Conservation (phyloP, 805 yeast genomes). For the Priceomyces medius region DNA sequence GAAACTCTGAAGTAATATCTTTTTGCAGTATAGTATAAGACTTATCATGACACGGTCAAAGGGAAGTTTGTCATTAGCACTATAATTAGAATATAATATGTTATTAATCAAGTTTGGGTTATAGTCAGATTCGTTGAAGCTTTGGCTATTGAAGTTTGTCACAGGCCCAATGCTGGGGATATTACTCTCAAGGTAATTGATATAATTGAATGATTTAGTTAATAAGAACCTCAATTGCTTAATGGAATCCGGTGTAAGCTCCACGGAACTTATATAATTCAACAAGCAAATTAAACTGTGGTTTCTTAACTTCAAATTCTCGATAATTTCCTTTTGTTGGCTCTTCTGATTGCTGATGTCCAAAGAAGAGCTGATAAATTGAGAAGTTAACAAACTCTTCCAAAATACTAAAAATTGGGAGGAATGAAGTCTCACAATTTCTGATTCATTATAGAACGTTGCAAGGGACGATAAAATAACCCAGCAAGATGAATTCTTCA, state of each 20-base stretch:
- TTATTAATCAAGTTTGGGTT: conserved; percentile 30
- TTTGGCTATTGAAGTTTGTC: conserved; percentile 28
- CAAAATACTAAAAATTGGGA: conserved; percentile 45
- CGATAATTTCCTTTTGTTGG: conserved; percentile 28
- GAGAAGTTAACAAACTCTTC: conserved; percentile 45
- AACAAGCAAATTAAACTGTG: conserved; percentile 39
- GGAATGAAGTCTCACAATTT: conserved; percentile 42
- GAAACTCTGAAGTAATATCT: conserved; percentile 36
- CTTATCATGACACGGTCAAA: conserved; percentile 28
- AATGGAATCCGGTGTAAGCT: conserved; percentile 38
- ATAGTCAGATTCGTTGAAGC: conserved; percentile 29
- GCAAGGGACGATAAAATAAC: conserved; percentile 39
- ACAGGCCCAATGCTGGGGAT: conserved; percentile 30
- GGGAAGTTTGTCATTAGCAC: conserved; percentile 18
- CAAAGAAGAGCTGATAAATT: conserved; percentile 27
- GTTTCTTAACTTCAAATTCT: conserved; percentile 37
- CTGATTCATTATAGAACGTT: conserved; percentile 40
- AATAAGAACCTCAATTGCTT: conserved; percentile 42
- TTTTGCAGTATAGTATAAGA: conserved; percentile 37
- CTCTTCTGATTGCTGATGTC: conserved; percentile 12
- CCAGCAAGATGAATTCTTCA: conserved; percentile 40
- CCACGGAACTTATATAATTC: conserved; percentile 38
- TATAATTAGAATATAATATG: conserved; percentile 26
- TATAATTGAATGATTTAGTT: conserved; percentile 40
- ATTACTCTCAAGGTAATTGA: conserved; percentile 39